Percentiles rank a stretch among this genome's conserved stretches.
Conservation (phyloP, 2,329 filamentous ascomycete genomes). For the Tolypocladium guangdongense region DNA sequence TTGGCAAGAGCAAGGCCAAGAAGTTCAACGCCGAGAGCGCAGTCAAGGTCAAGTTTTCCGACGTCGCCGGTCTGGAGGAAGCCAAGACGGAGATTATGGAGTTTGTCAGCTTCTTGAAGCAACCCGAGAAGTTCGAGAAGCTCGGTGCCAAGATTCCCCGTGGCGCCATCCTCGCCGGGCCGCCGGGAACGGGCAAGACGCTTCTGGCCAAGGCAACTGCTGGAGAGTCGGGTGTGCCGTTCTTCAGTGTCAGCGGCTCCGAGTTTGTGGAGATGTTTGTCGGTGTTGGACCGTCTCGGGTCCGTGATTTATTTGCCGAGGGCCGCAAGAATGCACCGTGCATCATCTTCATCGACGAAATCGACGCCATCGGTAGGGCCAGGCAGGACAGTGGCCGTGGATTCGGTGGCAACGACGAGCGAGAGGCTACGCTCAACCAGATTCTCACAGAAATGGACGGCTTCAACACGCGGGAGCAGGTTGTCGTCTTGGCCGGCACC, state of each 20-base stretch:
- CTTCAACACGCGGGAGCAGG: slow-evolving; percentile 93
- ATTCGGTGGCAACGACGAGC: slow-evolving; percentile 89
- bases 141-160: slow-evolving; percentile 96
- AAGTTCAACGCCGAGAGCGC: slow-evolving; percentile 96
- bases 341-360: slow-evolving; percentile 99
- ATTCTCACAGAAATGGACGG: slow-evolving; percentile 99
- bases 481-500: slow-evolving; percentile 92
- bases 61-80: slow-evolving; percentile 97
- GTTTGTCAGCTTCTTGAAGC: slow-evolving; percentile 94
- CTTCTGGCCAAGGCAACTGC: slow-evolving; percentile 94
- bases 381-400: slow-evolving; percentile 61
- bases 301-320: slow-evolving; percentile 87
- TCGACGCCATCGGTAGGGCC: slow-evolving; percentile 92
- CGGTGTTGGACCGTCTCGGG: slow-evolving; percentile 90
- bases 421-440: slow-evolving; percentile 94
- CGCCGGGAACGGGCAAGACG: slow-evolving; percentile 96
- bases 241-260: slow-evolving; percentile 96
- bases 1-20: slow-evolving; percentile 91
- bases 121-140: slow-evolving; percentile 83
- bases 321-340: slow-evolving; percentile 94
- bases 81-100: slow-evolving; percentile 99
- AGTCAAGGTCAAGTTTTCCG: slow-evolving; percentile 92
- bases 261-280: slow-evolving; percentile 99
- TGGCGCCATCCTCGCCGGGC: slow-evolving; percentile 92
- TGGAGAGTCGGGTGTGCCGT: slow-evolving; percentile 91